Percentiles rank a stretch among this genome's conserved stretches.
These are phyloP conservation scores for Leucocoprinus leucothites DNA, from an alignment of 768 basidiomycete genomes.

Conservation along the genomic window DNA sequence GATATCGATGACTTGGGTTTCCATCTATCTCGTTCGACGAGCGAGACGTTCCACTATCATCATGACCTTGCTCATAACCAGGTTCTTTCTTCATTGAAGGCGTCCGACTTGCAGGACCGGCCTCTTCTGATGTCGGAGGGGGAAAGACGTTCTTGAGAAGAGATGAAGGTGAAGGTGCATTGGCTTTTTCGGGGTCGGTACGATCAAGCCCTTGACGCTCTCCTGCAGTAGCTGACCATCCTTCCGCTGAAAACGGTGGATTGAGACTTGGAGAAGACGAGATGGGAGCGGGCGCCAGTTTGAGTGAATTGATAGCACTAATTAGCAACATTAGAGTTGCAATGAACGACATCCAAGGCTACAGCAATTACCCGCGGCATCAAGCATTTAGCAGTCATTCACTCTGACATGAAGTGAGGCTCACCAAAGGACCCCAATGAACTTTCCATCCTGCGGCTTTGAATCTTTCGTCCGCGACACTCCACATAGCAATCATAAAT, in stretches of 20 bases:
- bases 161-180: no score
- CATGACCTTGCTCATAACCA: not conserved
- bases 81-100: no score
- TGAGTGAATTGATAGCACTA: conserved; percentile 9
- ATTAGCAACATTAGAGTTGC: conserved; percentile 26
- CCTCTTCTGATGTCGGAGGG: no score
- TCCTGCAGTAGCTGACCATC: no score
- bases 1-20: not conserved
- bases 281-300: not conserved
- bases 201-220: no score
- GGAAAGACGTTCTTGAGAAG: no score
- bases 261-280: not conserved
- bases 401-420: conserved; percentile 10
- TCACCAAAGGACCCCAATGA: conserved; percentile 33
- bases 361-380: not conserved
- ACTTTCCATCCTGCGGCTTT: conserved; percentile 30
- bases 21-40: not conserved
- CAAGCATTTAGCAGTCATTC: not conserved
- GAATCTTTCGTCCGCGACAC: conserved; percentile 29
- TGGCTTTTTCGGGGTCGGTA: no score
- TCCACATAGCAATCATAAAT: conserved; percentile 36
- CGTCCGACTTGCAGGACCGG: no score
- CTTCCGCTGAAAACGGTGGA: not conserved
- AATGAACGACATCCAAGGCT: conserved; percentile 36
- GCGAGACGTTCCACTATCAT: not conserved